Base-by-base conservation (phyloP, 2,329 filamentous ascomycete species). In the Monosporascus sp. region DNA sequence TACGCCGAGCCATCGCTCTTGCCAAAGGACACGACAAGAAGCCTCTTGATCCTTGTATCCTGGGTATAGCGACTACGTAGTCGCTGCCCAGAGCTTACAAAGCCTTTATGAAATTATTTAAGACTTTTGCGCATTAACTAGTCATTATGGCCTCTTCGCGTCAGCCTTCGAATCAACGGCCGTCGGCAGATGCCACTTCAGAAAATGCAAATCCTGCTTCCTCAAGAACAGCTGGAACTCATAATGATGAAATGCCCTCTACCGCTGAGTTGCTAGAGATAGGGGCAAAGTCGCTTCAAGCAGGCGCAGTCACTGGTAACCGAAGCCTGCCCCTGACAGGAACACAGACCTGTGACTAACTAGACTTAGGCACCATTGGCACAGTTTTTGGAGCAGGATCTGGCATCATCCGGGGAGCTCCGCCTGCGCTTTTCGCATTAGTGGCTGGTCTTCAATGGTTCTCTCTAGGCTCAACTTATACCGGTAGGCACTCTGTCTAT, bases 391-490 rank as follows among this genome's bases (percentile, higher is more conserved):
- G 87, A 37, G 85, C 87, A 50, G 80, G 86, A 49, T 79, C 81
- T 37, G 91, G 90, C 27, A 86, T 95, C 47, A 70, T 92, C 48
- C 80, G 84, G 54, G 86, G 87, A 18, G 78, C 76, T 22, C 82
- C 80, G 15, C 86, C 89, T 4, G 78, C 83, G 2, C 71, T 93
- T 7, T 93, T 90, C 71, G 86, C 89, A 0, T 61, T 87, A 14
- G 79, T 86, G 38, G 85, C 87, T 22, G 88, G 89, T 18, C 75
- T 89, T 41, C 90, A 96, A 72, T 96, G 89, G 82, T 90, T 90
- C 70, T 79, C 82, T 43, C 78, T 95, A 39, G 90, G 90, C 37
- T 83, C 81, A 47, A 88, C 83, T 17, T 97, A 86, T 67, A 93
- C 86, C 78, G 86, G 87, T 85, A 75, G 65, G 82, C 71, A 43